Percentiles rank a stretch among this genome's conserved stretches.
Evolutionary conservation across 805 yeast species (phyloP).

Genomic region (Candida saitoana): DNA sequence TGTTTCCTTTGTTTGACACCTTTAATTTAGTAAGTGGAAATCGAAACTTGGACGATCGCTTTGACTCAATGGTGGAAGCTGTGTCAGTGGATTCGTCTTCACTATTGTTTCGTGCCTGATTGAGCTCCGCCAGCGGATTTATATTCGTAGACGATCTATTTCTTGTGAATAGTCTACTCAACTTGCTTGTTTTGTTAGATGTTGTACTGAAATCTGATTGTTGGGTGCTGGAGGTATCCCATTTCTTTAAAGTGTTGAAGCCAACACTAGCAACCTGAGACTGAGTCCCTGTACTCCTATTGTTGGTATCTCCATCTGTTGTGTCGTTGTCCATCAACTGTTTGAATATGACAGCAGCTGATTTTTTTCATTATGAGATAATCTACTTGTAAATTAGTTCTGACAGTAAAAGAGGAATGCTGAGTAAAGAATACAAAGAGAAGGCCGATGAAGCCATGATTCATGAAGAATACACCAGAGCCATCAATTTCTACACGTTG

Average conservation of each 20-base stretch:
- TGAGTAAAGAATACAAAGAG: conserved; percentile 2
- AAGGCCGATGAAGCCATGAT: conserved; percentile 7
- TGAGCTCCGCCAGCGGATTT: conserved; percentile 9
- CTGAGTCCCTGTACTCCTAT: conserved; percentile 2
- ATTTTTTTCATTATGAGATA: too few species aligned
- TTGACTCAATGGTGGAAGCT: conserved; percentile 6
- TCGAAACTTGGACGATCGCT: conserved; percentile 6
- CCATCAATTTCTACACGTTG: conserved; percentile 15
- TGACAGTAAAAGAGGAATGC: too few species aligned
- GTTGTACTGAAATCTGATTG: conserved; percentile 17
- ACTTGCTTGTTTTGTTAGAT: conserved; percentile 25
- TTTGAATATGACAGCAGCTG: too few species aligned
- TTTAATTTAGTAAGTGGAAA: conserved; percentile 9
- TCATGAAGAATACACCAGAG: conserved; percentile 12
- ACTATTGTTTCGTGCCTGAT: conserved; percentile 10
- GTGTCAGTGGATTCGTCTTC: conserved; percentile 9
- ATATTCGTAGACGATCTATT: conserved; percentile 20
- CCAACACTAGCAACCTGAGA: conserved; percentile 26
- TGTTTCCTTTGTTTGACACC: conserved; percentile 11
- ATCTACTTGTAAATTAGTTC: too few species aligned
- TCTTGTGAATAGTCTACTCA: conserved; percentile 27
- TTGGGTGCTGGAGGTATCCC: conserved; percentile 24
- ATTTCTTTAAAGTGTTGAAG: conserved; percentile 30
- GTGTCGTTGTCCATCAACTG: not conserved
- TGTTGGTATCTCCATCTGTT: not conserved